phyloP scores from a whole-genome alignment of 1,139 yeast species.

The Suhomyces guaymorum region DNA sequence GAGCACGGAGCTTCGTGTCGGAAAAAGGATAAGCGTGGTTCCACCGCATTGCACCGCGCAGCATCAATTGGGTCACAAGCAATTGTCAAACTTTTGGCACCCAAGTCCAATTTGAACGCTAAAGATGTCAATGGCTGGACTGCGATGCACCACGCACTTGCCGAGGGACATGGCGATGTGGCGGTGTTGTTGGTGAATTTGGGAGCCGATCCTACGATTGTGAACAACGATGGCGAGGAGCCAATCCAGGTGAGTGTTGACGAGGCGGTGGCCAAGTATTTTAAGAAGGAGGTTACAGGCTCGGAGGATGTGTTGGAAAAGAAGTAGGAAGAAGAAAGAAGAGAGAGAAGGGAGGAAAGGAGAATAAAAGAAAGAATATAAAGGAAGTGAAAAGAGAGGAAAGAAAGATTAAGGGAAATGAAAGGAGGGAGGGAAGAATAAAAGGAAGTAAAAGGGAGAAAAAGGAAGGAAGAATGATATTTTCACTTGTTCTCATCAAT shows the following conservation, averaged over 20 bases:
- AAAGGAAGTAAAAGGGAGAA: too few species aligned
- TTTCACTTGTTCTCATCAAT: too few species aligned
- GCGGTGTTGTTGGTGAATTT: constrained; percentile 60
- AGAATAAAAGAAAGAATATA: too few species aligned
- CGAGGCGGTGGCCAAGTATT: constrained; percentile 52
- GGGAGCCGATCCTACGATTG: constrained; percentile 64
- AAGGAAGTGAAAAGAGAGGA: too few species aligned
- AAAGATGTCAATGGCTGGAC: constrained; percentile 81
- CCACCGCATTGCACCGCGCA: constrained; percentile 78
- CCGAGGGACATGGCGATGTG: constrained; percentile 87
- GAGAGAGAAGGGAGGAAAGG: too few species aligned
- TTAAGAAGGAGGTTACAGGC: constrained; percentile 18
- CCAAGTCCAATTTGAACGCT: constrained; percentile 65
- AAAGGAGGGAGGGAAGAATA: too few species aligned
- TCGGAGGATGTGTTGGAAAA: constrained; percentile 2
- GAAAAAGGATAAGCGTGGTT: constrained; percentile 64
- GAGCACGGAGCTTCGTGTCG: constrained; percentile 61
- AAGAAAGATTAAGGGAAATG: too few species aligned
- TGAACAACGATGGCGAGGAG: constrained; percentile 54
- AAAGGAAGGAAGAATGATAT: too few species aligned
- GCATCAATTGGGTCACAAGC: constrained; percentile 72
- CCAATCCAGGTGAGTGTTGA: constrained; percentile 66
- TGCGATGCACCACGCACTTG: constrained; percentile 83
- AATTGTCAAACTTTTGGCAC: constrained; percentile 50
- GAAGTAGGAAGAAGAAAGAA: neutral